These are phyloP conservation scores for Ehretia macrophylla DNA, from an alignment of 257 asterid species.

Conservation along the genomic window DNA sequence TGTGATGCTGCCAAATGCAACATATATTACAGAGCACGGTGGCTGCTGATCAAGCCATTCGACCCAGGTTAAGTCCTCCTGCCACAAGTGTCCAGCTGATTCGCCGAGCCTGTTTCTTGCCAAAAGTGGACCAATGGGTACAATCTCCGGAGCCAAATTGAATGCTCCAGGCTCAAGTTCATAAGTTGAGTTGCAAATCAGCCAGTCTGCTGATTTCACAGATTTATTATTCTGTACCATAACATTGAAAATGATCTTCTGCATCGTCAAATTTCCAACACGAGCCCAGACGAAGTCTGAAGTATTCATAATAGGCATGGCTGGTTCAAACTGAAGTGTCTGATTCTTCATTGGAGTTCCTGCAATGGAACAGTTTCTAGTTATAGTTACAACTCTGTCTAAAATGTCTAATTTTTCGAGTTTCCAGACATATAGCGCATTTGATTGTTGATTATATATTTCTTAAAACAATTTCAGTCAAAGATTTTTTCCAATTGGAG, in stretches of 20 bases:
- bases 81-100: conserved; percentile 33
- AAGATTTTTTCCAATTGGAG: no score
- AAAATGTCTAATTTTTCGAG: background rate
- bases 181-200: conserved; percentile 38
- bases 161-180: conserved; percentile 39
- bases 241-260: conserved; percentile 28
- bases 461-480: no score
- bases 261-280: conserved; percentile 20
- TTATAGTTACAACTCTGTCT: background rate
- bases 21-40: conserved; percentile 31
- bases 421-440: no score
- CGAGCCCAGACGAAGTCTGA: conserved; percentile 29
- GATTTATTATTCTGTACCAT: conserved; percentile 21
- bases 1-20: conserved; percentile 39
- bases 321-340: conserved; percentile 28
- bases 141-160: conserved; percentile 26
- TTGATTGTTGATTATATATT: no score
- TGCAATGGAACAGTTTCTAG: conserved; percentile 6
- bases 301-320: conserved; percentile 35
- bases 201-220: conserved; percentile 26
- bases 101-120: conserved; percentile 18
- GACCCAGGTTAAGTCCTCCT: conserved; percentile 29
- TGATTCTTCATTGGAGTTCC: conserved; percentile 32
- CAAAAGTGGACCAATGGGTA: conserved; percentile 39
- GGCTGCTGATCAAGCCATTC: conserved; percentile 40